Conservation (phyloP, 2,329 filamentous ascomycete genomes). For the Scortechinia acanthostroma region DNA sequence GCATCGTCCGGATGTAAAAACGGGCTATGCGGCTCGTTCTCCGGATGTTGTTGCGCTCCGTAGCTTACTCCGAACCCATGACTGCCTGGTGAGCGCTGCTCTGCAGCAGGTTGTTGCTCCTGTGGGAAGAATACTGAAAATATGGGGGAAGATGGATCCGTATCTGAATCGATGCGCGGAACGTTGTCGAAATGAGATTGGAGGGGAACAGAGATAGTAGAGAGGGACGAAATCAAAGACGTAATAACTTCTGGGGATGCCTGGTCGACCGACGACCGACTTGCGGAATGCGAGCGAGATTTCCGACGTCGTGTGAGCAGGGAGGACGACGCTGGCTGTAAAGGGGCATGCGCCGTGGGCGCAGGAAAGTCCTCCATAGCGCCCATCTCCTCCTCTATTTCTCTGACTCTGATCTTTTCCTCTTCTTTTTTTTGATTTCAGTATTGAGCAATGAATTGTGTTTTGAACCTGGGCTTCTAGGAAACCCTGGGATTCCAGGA, state of each 20-base stretch:
- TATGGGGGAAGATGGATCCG: background rate
- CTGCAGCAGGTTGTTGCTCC: too few species aligned
- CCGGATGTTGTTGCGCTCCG: background rate
- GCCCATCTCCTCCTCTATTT: background rate
- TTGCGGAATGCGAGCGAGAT: background rate
- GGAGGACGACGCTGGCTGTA: background rate
- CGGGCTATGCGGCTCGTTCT: background rate
- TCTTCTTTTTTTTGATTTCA: too few species aligned
- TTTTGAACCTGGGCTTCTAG: too few species aligned
- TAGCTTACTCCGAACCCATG: background rate
- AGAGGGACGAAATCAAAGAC: slow-evolving; percentile 1
- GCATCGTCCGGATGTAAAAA: slow-evolving; percentile 1
- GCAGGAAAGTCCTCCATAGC: background rate
- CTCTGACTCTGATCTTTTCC: background rate
- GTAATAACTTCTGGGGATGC: background rate
- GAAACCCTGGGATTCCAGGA: too few species aligned
- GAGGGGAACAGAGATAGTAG: background rate
- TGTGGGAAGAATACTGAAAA: too few species aligned
- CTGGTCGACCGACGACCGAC: background rate
- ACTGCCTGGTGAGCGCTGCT: background rate
- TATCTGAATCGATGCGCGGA: background rate
- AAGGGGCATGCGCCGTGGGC: background rate
- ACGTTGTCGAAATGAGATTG: background rate
- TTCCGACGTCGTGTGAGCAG: background rate
- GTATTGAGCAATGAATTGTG: too few species aligned